Evolutionary conservation across 768 basidiomycete species (phyloP), one percentile per base, ranked within the genome.

Genomic region (Phallus indusiatus): DNA sequence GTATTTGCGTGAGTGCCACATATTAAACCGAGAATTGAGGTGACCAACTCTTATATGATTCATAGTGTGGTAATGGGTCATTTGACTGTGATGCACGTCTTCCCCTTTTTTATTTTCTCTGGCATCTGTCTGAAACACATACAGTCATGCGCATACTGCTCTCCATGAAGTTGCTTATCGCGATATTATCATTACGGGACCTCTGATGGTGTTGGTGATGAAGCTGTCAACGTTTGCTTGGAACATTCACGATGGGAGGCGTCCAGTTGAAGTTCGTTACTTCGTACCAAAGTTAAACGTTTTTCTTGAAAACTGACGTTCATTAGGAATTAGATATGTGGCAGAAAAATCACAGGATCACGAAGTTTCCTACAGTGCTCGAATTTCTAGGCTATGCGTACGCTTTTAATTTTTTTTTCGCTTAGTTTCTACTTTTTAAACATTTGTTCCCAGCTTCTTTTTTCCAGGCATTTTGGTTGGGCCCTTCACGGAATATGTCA

Each of bases 161-260:
- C 52, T 88, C 11, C 81, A 78, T 65, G 76, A 74, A 46, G 72
- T 80, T 49, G 79, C 81, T 68, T 89, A 83, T 68, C 90, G 92
- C 65, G 85, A 83, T 0, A 78, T 95, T 62, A 91, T 96, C 63
- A 81, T 99, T 60, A 93, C 93, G 3, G 90, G 88, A 0, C 84
- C 90, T 24, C 93, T 95, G 69, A 98, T 98, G 96, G 93, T 99
- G 4, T 78, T 98, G 46, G 84, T 86, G 14, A 95, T 97, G 92
- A 98, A 98, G 70, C 78, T 98, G 50, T 94, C 92, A 34, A 94
- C 91, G 0, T 98, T 97, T 70, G 96, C 95, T 1, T 99, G 96
- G 95, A 95, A 95, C 66, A 87, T 94, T 11, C 85, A 82, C 70
- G 96, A 99, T 70, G 94, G 94, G 5, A 77, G 86, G 47, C 76